These are phyloP conservation scores for Talaromyces funiculosus DNA, from an alignment of 2,329 filamentous ascomycete species.

Conservation along the genomic window DNA sequence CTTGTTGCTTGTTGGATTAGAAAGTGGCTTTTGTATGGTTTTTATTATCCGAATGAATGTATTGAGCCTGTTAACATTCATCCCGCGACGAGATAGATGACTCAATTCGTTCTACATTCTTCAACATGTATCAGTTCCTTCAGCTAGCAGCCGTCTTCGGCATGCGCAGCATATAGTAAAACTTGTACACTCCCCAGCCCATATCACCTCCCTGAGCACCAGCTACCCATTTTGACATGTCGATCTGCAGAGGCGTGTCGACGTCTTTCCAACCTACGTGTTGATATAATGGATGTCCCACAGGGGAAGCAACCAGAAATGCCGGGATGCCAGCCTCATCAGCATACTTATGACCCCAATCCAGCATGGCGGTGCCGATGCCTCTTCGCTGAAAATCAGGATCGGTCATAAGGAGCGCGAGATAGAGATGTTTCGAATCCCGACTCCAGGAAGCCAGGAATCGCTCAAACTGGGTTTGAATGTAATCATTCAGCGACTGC, in stretches of 20 bases:
- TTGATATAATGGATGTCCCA: slow-evolving; percentile 1
- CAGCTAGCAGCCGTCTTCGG: not conserved
- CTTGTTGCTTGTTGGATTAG: not conserved
- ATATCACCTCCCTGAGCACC: not conserved
- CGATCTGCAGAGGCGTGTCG: not conserved
- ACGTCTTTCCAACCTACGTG: slow-evolving; percentile 2
- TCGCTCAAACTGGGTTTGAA: not conserved
- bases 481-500: not conserved
- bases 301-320: not conserved
- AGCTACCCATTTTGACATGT: not conserved
- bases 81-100: too few relatives aligned
- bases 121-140: too few relatives aligned
- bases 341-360: not conserved
- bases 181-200: not conserved
- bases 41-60: not conserved
- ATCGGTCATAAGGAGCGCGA: slow-evolving; percentile 1
- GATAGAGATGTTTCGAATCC: not conserved
- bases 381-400: not conserved
- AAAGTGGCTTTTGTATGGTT: not conserved
- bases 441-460: not conserved
- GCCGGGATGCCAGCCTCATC: not conserved
- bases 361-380: not conserved
- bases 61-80: not conserved
- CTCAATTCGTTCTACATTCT: too few relatives aligned
- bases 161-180: slow-evolving; percentile 2